phyloP scores from a whole-genome alignment of 306 rosid species.

The Malus asiatica region DNA sequence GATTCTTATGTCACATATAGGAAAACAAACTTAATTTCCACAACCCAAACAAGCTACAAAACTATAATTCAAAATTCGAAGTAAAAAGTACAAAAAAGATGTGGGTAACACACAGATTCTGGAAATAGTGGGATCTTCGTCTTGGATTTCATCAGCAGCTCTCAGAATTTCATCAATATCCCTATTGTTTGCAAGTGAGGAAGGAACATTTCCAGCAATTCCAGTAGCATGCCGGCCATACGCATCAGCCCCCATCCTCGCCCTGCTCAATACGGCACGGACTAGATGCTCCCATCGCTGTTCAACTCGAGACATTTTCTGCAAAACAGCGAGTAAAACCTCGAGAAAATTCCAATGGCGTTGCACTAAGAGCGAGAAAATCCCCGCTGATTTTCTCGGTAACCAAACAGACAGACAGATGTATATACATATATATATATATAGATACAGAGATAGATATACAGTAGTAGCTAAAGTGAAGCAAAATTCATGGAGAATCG shows the following conservation, averaged over 20 bases:
- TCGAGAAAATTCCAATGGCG: neutral
- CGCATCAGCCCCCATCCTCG: conserved; percentile 64
- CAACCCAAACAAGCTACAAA: neutral
- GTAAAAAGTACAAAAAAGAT: neutral
- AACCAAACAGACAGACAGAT: neutral
- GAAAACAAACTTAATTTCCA: neutral
- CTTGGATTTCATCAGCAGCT: conserved; percentile 96
- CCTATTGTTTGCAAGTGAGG: conserved; percentile 85
- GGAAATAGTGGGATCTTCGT: conserved; percentile 68
- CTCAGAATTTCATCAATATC: conserved; percentile 91
- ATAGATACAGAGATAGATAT: too few species aligned
- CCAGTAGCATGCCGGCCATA: conserved; percentile 59
- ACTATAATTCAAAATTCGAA: neutral
- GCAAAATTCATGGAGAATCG: neutral
- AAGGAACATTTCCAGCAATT: conserved; percentile 84
- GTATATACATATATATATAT: too few species aligned
- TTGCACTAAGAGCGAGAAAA: neutral
- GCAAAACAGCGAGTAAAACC: neutral
- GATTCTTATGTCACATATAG: neutral
- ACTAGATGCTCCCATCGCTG: conserved; percentile 86
- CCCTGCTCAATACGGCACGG: conserved; percentile 73
- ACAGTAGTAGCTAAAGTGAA: neutral
- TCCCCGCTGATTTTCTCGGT: neutral
- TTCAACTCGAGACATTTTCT: conserved; percentile 74
- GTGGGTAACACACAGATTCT: conserved; percentile 55